Evolutionary conservation across 2,329 filamentous ascomycete genomes (phyloP).

Genomic region (Diaporthe nobilis): DNA sequence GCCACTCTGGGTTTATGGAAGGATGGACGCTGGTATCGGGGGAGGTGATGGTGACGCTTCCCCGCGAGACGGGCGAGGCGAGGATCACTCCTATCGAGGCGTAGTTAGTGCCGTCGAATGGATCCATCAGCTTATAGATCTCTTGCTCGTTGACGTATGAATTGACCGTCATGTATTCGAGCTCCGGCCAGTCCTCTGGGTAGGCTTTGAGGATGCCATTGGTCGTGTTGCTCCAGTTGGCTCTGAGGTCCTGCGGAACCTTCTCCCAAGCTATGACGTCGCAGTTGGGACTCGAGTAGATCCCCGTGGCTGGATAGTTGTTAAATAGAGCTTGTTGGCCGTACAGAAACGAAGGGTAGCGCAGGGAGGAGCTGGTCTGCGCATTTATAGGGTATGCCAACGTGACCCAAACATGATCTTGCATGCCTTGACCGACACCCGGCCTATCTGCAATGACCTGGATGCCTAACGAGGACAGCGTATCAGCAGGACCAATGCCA

Average conservation of each 20-base stretch:
- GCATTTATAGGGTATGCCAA: not conserved
- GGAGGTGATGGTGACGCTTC: conserved; percentile 28
- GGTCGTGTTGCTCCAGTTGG: not conserved
- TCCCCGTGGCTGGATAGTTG: not conserved
- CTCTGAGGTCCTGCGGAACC: not conserved
- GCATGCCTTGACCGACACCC: conserved; percentile 63
- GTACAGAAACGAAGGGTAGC: conserved; percentile 4
- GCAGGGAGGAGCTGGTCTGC: not conserved
- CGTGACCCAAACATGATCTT: conserved; percentile 55
- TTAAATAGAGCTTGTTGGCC: conserved; percentile 4
- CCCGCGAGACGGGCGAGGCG: not conserved
- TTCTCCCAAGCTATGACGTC: conserved; percentile 24
- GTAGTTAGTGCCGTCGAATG: conserved; percentile 20
- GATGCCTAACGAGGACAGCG: conserved; percentile 59
- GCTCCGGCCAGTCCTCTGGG: conserved; percentile 32
- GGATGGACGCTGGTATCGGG: conserved; percentile 45
- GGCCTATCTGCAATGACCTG: conserved; percentile 57
- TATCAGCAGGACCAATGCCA: conserved; percentile 66
- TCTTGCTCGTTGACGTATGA: conserved; percentile 1
- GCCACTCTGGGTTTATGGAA: conserved; percentile 56
- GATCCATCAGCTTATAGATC: not conserved
- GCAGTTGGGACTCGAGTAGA: conserved; percentile 24
- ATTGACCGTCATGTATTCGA: conserved; percentile 21
- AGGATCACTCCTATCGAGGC: conserved; percentile 12
- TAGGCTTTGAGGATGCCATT: not conserved